These are phyloP conservation scores for Schwanniomyces polymorphus DNA, from an alignment of 805 yeast species.

Conservation along the genomic window DNA sequence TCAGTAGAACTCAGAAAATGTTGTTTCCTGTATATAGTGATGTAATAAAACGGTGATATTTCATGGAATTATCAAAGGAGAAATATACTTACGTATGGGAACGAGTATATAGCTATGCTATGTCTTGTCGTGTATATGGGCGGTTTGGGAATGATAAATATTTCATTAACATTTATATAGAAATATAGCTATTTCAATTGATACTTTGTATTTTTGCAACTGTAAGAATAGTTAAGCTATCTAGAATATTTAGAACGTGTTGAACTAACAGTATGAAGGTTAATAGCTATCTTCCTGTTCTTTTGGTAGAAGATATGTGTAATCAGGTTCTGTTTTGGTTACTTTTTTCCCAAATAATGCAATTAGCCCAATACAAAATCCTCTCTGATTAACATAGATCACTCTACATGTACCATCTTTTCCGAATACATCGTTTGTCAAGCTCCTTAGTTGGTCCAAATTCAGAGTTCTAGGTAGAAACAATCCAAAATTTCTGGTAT, in stretches of 20 bases:
- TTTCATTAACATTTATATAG: background rate
- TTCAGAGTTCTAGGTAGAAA: slow-evolving; percentile 66
- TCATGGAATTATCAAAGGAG: no score
- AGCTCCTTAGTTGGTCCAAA: slow-evolving; percentile 48
- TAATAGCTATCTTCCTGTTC: background rate
- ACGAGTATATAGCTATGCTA: no score
- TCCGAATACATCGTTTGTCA: slow-evolving; percentile 50
- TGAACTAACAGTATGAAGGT: background rate
- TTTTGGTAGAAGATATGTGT: background rate
- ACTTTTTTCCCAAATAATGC: slow-evolving; percentile 55
- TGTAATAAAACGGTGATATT: no score
- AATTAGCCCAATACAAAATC: slow-evolving; percentile 52
- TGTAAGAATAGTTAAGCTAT: no score
- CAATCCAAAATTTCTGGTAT: slow-evolving; percentile 51
- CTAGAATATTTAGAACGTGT: background rate
- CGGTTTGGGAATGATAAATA: background rate
- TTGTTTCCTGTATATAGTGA: background rate
- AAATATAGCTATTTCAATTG: background rate
- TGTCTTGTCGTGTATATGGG: background rate
- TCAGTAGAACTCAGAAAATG: background rate
- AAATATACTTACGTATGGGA: no score
- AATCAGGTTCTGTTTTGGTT: background rate
- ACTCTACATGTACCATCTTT: slow-evolving; percentile 43
- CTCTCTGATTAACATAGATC: slow-evolving; percentile 40
- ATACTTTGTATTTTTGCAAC: background rate